Evolutionary conservation across 352 stramenopile species (phyloP).

Genomic region (Phytophthora pisi): DNA sequence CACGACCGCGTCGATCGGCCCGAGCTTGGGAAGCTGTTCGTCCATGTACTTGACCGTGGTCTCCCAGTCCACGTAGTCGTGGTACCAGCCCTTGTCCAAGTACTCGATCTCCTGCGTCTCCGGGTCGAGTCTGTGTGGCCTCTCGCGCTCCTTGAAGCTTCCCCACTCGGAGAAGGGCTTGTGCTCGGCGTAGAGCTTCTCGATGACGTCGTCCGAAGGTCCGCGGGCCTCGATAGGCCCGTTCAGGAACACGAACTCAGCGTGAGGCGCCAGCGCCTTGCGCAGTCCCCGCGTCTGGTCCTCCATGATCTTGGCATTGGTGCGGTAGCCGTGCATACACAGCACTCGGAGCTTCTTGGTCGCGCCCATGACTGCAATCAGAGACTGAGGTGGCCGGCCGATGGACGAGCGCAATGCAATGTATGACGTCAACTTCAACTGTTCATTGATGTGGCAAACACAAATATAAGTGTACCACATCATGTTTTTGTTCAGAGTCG

Average conservation of each 20-base stretch:
- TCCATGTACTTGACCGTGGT: conserved; percentile 52
- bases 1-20: conserved; percentile 64
- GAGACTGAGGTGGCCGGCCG: neutral
- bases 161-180: conserved; percentile 65
- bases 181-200: conserved; percentile 47
- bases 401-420: neutral
- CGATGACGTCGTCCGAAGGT: conserved; percentile 51
- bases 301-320: conserved; percentile 57
- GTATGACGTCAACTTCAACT: conserved; percentile 30
- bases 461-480: conserved; percentile 7
- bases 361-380: conserved; percentile 17
- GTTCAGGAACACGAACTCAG: conserved; percentile 68
- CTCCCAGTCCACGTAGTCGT: conserved; percentile 55
- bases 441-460: neutral
- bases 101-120: conserved; percentile 32
- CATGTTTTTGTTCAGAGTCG: conserved; percentile 6
- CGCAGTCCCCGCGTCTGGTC: conserved; percentile 56
- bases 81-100: conserved; percentile 48
- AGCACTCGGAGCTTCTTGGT: conserved; percentile 53
- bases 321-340: conserved; percentile 69
- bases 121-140: conserved; percentile 24
- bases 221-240: conserved; percentile 49
- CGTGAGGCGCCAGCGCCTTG: conserved; percentile 43
- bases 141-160: conserved; percentile 31
- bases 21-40: conserved; percentile 44